Percentiles rank a stretch among this genome's conserved stretches.
Evolutionary conservation across 331 rosid species (phyloP).

Genomic region (Stylosanthes scabra): DNA sequence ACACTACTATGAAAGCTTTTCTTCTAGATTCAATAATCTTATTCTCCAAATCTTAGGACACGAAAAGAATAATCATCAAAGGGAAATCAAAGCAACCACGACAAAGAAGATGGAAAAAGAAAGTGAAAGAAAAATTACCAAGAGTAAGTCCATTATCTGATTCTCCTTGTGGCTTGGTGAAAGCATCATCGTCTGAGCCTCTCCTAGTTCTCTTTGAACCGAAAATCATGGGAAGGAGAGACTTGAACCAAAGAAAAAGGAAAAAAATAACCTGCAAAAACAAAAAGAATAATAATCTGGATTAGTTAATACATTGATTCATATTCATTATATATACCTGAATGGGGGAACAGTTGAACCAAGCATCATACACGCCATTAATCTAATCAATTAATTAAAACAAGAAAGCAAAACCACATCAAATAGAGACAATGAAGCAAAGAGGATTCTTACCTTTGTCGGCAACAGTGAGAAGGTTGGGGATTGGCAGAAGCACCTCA

Average conservation of each 20-base stretch:
- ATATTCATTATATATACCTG: too few species aligned
- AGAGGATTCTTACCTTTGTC: too few species aligned
- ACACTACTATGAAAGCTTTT: constrained; percentile 55
- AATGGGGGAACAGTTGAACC: too few species aligned
- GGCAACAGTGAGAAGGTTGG: too few species aligned
- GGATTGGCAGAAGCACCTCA: too few species aligned
- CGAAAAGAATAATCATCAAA: neutral
- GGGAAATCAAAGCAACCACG: neutral
- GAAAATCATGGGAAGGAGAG: constrained; percentile 77
- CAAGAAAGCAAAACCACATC: too few species aligned
- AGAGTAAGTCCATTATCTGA: constrained; percentile 42
- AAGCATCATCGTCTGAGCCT: constrained; percentile 58
- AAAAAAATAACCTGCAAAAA: too few species aligned
- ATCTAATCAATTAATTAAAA: too few species aligned
- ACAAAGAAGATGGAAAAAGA: neutral
- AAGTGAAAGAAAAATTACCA: constrained; percentile 43
- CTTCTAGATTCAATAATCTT: constrained; percentile 60
- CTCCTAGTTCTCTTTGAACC: constrained; percentile 63
- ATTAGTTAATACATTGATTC: too few species aligned
- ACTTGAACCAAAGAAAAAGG: constrained; percentile 43
- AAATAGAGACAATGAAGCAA: too few species aligned
- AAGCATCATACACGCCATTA: too few species aligned
- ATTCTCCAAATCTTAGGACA: constrained; percentile 55
- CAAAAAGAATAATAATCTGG: too few species aligned
- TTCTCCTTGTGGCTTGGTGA: constrained; percentile 48